phyloP scores from a whole-genome alignment of 345 rosid species.

The Hibiscus mutabilis region DNA sequence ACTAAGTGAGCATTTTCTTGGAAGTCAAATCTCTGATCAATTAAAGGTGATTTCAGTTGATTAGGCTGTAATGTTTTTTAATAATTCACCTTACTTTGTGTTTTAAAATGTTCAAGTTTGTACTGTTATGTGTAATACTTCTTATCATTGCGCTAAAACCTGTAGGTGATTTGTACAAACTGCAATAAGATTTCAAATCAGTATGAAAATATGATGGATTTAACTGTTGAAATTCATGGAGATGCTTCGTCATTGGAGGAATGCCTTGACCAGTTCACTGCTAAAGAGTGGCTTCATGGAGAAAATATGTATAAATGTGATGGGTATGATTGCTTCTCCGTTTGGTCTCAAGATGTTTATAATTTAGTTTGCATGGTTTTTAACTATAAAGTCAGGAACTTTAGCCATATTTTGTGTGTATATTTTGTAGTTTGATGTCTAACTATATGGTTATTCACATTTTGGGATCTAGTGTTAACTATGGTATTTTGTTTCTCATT shows the following conservation, averaged over 20 bases:
- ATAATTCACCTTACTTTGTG: not conserved
- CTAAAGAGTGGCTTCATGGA: conserved; percentile 81
- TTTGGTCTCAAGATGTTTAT: not conserved
- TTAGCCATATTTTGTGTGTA: not conserved
- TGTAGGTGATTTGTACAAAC: conserved; percentile 68
- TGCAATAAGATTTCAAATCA: conserved; percentile 75
- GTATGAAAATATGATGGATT: conserved; percentile 96
- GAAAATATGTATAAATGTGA: conserved; percentile 98
- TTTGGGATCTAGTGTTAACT: not conserved
- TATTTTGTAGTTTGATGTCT: not conserved
- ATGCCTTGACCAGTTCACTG: conserved; percentile 89
- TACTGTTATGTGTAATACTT: conserved; percentile 10
- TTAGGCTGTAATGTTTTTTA: not conserved
- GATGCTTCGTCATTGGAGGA: conserved; percentile 86
- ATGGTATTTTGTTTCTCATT: conserved; percentile 5
- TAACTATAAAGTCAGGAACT: not conserved
- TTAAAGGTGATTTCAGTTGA: not conserved
- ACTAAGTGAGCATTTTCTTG: not conserved
- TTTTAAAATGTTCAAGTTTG: conserved; percentile 3
- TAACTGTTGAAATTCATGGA: conserved; percentile 92
- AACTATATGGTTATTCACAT: not conserved
- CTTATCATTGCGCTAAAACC: conserved; percentile 7
- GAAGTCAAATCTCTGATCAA: not conserved
- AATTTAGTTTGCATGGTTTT: not conserved
- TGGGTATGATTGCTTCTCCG: conserved; percentile 41